phyloP scores from a whole-genome alignment of 345 rosid genomes.

The Melaleuca quinquenervia region DNA sequence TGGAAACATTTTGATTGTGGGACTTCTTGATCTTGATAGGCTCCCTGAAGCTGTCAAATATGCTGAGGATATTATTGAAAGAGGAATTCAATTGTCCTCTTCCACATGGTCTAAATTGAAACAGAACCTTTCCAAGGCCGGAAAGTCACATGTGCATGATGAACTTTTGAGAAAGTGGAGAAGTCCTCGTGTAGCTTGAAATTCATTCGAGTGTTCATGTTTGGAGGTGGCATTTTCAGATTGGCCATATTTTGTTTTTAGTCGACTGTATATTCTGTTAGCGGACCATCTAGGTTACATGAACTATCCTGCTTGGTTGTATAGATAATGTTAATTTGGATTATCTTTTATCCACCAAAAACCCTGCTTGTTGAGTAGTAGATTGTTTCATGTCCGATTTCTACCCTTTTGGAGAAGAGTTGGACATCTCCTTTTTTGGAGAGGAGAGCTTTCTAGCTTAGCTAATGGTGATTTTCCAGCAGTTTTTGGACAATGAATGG shows the following conservation, averaged over 20 bases:
- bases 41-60: conserved; percentile 56
- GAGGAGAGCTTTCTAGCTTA: not conserved
- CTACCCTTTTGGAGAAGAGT: not conserved
- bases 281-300: not conserved
- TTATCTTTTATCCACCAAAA: not conserved
- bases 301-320: not conserved
- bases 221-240: not conserved
- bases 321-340: not conserved
- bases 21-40: conserved; percentile 30
- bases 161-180: conserved; percentile 31
- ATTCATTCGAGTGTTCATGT: not conserved
- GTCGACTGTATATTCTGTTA: not conserved
- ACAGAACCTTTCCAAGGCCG: conserved; percentile 18
- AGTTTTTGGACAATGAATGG: not conserved
- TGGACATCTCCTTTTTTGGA: not conserved
- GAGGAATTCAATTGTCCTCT: conserved; percentile 31
- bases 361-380: not conserved
- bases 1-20: conserved; percentile 35
- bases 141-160: conserved; percentile 25
- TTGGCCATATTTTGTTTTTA: not conserved
- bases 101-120: conserved; percentile 33
- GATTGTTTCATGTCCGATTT: not conserved
- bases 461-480: not conserved
- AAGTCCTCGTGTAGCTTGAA: not conserved
- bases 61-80: conserved; percentile 42